Evolutionary conservation across 1,284 basidiomycete genomes (phyloP), one percentile per base, ranked within the genome.

Genomic region (Neonothopanus nambi): DNA sequence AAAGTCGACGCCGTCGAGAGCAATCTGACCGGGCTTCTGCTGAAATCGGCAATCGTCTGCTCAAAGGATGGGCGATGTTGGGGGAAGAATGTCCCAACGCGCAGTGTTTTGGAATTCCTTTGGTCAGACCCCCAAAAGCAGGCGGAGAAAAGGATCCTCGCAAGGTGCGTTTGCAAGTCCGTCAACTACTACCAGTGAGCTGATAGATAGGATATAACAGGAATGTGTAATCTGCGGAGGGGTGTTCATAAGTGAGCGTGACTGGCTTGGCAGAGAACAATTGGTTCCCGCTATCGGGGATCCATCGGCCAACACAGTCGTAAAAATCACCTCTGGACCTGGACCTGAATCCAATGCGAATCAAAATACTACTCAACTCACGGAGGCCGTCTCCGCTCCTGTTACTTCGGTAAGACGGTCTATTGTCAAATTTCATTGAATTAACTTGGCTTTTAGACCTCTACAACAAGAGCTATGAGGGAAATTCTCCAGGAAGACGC

Each of bases 51-150:
- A 84, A 79, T 56, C 78, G 83, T 26, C 73, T 93, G 56, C 69
- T 93, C 42, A 84, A 82, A 65, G 91, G 91, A 39, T 93, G 89
- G 89, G 82, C 90, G 0, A 89, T 93, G 87, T 74, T 93, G 18
- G 88, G 79, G 38, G 89, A 92, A 46, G 89, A 91, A 70, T 93
- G 91, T 63, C 81, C 82, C 0, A 85, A 81, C 60, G 61, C 63
- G 23, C 70, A 71, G 35, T 91, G 89, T 61, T 86, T 82, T 65
- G 88, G 87, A 13, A 72, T 90, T 11, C 89, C 89, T 26, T 77
- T 91, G 26, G 85, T 89, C 51, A 74, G 87, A 47, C 86, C 85
- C 40, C 87, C 87, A n/a, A 87, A 80, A 65, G 61, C 73, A 36
- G 81, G 80, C 7, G 75, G 75, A 17, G 79, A 77, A 51, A 81